phyloP scores from a whole-genome alignment of 371 early-diverging fungal genomes.

The Mortierella polycephala region DNA sequence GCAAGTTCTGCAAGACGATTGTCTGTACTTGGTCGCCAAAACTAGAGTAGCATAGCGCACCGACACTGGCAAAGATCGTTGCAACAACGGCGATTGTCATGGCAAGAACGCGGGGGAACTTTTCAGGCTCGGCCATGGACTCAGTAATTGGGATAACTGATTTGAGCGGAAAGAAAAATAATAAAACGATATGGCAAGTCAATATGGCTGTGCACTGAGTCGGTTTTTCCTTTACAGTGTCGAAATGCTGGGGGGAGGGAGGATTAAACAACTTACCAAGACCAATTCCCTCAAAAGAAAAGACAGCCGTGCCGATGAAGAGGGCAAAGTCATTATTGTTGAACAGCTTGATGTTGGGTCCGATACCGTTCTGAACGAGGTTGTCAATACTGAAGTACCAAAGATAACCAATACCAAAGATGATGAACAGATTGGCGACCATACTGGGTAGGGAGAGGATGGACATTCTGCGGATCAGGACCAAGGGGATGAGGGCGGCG shows the following conservation, averaged over 20 bases:
- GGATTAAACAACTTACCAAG: slow-evolving; percentile 58
- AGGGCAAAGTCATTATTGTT: slow-evolving; percentile 71
- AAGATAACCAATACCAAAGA: slow-evolving; percentile 68
- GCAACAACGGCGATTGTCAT: slow-evolving; percentile 67
- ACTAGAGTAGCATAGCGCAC: slow-evolving; percentile 73
- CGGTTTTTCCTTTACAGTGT: too few relatives aligned
- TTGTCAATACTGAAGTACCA: slow-evolving; percentile 59
- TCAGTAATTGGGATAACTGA: slow-evolving; percentile 66
- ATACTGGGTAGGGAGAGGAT: slow-evolving; percentile 74
- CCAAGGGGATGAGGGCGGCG: slow-evolving; percentile 70
- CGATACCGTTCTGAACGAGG: slow-evolving; percentile 51
- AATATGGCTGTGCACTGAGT: neutral
- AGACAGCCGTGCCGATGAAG: slow-evolving; percentile 82
- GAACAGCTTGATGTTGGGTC: slow-evolving; percentile 61
- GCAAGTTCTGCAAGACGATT: slow-evolving; percentile 74
- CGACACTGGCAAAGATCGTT: slow-evolving; percentile 69
- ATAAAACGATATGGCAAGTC: neutral
- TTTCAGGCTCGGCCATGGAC: slow-evolving; percentile 65
- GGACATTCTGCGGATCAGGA: slow-evolving; percentile 76
- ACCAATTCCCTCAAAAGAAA: slow-evolving; percentile 85
- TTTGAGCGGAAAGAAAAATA: neutral
- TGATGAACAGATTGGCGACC: slow-evolving; percentile 79
- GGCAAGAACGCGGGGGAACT: slow-evolving; percentile 69
- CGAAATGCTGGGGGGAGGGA: too few relatives aligned
- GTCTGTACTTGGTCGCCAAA: slow-evolving; percentile 77